Evolutionary conservation across 495 filamentous ascomycete species (phyloP), one percentile per base, ranked within the genome.

Genomic region (Aspergillus egyptiacus): DNA sequence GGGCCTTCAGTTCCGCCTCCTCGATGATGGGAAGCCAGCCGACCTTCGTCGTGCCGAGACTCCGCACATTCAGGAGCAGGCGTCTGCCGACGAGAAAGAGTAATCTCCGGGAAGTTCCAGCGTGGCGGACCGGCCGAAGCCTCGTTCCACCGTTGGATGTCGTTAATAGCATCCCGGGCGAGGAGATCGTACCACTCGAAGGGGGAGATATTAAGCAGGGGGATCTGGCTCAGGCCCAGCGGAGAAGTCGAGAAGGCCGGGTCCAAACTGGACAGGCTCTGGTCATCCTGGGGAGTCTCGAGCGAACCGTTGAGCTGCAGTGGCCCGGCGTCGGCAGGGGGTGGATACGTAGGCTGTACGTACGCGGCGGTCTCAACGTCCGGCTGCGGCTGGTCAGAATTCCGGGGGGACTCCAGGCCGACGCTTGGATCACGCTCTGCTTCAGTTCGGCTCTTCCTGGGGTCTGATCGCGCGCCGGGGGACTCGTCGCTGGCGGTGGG

Each of bases 171-270:
- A 51, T 56, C 53, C 10, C 53, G 47, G 27, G 53, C 53, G n/a
- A 56, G 28, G 20, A 56, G 42, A 13, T 56, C 53, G 22, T 51
- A 56, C 53, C 53, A 56, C 14, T 56, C 53, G 14, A 50, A 46
- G 11, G 53, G 48, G 19, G 53, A 51, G 37, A 50, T 54, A 18
- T 49, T 54, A 20, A 54, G 39, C 32, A 54, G 23, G 28, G 53
- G 41, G 17, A 51, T 33, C 41, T 51, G 41, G 28, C 48, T 46
- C 18, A 42, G 48, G 7, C 40, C 30, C 7, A 50, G 39, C 19
- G 52, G 52, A 25, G 46, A 44, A 31, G 32, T 27, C 15, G 34
- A 38, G 23, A 19, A 18, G 23, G 17, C 46, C 5, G 28, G 35
- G 7, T 27, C 35, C 7, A 38, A n/a, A 1, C 23, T 19, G 11